A percentile compares a stretch with the other conserved stretches of the same genome.
Evolutionary conservation across 202 grass and related monocot genomes (phyloP).

Genomic region (Schoenoplectus triqueter): DNA sequence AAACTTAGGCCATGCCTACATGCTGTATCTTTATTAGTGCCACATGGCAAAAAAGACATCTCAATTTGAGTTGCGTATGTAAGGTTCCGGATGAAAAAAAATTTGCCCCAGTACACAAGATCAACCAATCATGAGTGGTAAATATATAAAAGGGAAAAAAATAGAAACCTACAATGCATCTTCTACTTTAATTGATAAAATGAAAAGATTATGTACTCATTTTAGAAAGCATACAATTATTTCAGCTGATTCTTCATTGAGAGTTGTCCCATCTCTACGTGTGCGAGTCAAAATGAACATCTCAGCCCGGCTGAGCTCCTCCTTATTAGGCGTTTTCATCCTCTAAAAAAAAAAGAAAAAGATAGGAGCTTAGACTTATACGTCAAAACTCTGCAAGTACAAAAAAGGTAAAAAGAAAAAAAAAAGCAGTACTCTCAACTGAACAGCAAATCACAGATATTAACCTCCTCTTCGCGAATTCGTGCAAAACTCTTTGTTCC

Average conservation of each 20-base stretch:
- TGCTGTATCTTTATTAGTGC: background rate
- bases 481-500: conserved; percentile 66
- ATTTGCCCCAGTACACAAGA: background rate
- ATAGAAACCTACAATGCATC: background rate
- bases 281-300: conserved; percentile 62
- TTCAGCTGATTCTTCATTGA: conserved; percentile 45
- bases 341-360: conserved; percentile 37
- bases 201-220: background rate
- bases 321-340: conserved; percentile 50
- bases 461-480: conserved; percentile 69
- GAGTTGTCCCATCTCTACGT: conserved; percentile 49
- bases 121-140: background rate
- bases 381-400: background rate
- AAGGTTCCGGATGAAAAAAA: background rate
- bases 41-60: background rate
- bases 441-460: conserved; percentile 10
- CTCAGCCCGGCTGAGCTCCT: conserved; percentile 44
- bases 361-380: background rate
- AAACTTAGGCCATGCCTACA: background rate
- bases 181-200: conserved; percentile 19
- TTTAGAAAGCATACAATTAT: conserved; percentile 48
- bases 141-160: background rate
- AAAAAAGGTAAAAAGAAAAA: background rate
- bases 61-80: background rate
- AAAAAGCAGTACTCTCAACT: background rate